A percentile compares a stretch with the other conserved stretches of the same genome.
Evolutionary conservation across 2,329 filamentous ascomycete genomes (phyloP).

Genomic region (Epichloe uncinata): DNA sequence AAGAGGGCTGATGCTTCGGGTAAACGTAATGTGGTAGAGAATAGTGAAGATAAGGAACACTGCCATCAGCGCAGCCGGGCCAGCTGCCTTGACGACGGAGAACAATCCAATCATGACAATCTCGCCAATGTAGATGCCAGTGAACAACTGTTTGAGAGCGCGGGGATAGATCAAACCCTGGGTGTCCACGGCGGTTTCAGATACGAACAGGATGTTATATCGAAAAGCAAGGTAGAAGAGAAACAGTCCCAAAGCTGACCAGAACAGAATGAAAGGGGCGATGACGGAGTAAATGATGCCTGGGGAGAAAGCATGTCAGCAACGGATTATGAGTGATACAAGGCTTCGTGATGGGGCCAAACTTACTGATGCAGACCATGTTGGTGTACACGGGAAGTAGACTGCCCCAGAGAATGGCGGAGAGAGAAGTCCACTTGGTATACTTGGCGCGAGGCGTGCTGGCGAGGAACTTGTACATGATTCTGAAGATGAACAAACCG

Average conservation of each 20-base stretch:
- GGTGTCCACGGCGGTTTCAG: slow-evolving; percentile 68
- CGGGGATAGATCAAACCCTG: slow-evolving; percentile 80
- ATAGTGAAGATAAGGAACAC: slow-evolving; percentile 63
- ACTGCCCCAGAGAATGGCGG: slow-evolving; percentile 62
- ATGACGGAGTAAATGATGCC: slow-evolving; percentile 71
- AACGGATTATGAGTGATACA: slow-evolving; percentile 9
- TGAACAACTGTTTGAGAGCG: slow-evolving; percentile 74
- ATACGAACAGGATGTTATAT: slow-evolving; percentile 78
- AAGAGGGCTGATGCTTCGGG: slow-evolving; percentile 56
- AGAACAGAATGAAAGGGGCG: slow-evolving; percentile 68
- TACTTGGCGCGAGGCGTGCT: slow-evolving; percentile 70
- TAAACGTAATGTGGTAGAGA: slow-evolving; percentile 63
- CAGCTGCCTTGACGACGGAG: slow-evolving; percentile 50
- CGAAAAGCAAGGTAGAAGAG: slow-evolving; percentile 76
- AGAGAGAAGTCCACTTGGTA: slow-evolving; percentile 55
- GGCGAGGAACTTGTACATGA: slow-evolving; percentile 57
- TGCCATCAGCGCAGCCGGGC: slow-evolving; percentile 63
- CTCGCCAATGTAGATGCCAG: slow-evolving; percentile 68
- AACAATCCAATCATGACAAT: slow-evolving; percentile 75
- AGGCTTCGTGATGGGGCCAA: no score
- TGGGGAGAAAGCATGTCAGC: slow-evolving; percentile 8
- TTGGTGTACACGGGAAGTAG: slow-evolving; percentile 64
- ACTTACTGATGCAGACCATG: slow-evolving; percentile 53
- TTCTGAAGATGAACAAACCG: slow-evolving; percentile 52
- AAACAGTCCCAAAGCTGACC: slow-evolving; percentile 62